These are phyloP conservation scores for Phytophthora brassicae DNA, from an alignment of 352 stramenopile species.

Conservation along the genomic window DNA sequence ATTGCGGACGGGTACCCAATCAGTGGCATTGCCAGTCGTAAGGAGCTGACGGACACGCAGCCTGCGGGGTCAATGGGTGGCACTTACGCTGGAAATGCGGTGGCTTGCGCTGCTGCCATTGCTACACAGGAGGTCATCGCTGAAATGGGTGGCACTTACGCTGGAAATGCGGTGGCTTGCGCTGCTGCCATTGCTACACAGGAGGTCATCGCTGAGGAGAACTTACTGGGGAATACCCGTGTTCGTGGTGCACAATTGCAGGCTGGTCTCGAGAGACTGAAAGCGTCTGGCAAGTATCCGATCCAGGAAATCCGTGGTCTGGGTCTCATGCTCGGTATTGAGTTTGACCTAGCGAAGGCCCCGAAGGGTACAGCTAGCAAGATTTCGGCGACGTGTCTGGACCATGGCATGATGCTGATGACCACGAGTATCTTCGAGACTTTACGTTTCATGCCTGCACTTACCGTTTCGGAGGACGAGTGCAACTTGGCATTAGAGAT, in stretches of 20 bases:
- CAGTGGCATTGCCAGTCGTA: slow-evolving; percentile 85
- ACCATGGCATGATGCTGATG: slow-evolving; percentile 90
- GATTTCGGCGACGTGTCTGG: slow-evolving; percentile 81
- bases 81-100: slow-evolving; percentile 92
- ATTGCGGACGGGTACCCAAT: slow-evolving; percentile 93
- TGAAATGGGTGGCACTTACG: too few relatives aligned
- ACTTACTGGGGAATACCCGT: slow-evolving; percentile 84
- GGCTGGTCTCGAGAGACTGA: slow-evolving; percentile 71
- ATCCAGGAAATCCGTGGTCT: slow-evolving; percentile 89
- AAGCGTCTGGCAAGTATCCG: slow-evolving; percentile 72
- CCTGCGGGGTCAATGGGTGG: slow-evolving; percentile 90
- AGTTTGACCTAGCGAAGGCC: slow-evolving; percentile 78
- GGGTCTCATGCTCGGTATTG: slow-evolving; percentile 92
- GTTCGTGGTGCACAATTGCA: slow-evolving; percentile 75
- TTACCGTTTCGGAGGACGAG: slow-evolving; percentile 88
- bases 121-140: slow-evolving; percentile 87
- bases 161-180: slow-evolving; percentile 91
- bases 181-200: slow-evolving; percentile 88
- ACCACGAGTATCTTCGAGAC: slow-evolving; percentile 93
- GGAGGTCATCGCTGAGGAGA: slow-evolving; percentile 90
- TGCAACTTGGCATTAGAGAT: slow-evolving; percentile 51
- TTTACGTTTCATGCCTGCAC: slow-evolving; percentile 91
- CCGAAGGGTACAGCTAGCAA: slow-evolving; percentile 65
- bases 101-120: slow-evolving; percentile 91
- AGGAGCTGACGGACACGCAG: slow-evolving; percentile 84